Evolutionary conservation across 768 basidiomycete genomes (phyloP), one percentile per base, ranked within the genome.

Genomic region (Lactifluus echinatus): DNA sequence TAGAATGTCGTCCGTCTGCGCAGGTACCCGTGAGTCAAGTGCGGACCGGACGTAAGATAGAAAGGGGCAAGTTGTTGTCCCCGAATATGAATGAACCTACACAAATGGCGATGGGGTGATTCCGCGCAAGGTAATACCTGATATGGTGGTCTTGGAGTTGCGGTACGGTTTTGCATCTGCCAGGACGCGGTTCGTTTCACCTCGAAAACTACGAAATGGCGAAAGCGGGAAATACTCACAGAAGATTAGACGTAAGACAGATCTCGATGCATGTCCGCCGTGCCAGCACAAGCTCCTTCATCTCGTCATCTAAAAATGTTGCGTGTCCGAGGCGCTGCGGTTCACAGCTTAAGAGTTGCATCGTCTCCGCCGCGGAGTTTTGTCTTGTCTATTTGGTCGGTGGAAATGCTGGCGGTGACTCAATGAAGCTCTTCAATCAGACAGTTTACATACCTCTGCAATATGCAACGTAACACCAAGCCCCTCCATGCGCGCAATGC

Each of bases 1-100:
- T 17, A 93, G 80, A 4, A 76, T 81, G 66, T 93, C 90, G 66
- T 92, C 90, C 31, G 89, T 92, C 89, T 91, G 60, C n/a, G 34
- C 23, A 45, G 21, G n/a, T 7, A 12, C 36, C 46, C 29, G 43
- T 31, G 26, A 64, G 62, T 44, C 39, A 58, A 39, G n/a, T n/a
- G 40, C 34, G 54, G 36, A 60, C 26, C 28, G 39, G 29, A 61
- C 0, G 36, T 29, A 51, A 53, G 21, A n/a, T 17, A 29, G 19
- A 42, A 51, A 52, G 45, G 33, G 14, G 23, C 4, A 55, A 14
- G 64, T 23, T 28, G 2, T 15, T 39, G 14, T 36, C n/a, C 28
- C 50, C 8, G 33, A 31, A 43, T 10, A 48, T 46, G 34, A 33
- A 24, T 14, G 24, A 7, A 74, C 83, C 60, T 70, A 92, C 90